Percentiles rank a stretch among this genome's conserved stretches.
Conservation (phyloP, 306 rosid genomes). For the Trifolium repens region DNA sequence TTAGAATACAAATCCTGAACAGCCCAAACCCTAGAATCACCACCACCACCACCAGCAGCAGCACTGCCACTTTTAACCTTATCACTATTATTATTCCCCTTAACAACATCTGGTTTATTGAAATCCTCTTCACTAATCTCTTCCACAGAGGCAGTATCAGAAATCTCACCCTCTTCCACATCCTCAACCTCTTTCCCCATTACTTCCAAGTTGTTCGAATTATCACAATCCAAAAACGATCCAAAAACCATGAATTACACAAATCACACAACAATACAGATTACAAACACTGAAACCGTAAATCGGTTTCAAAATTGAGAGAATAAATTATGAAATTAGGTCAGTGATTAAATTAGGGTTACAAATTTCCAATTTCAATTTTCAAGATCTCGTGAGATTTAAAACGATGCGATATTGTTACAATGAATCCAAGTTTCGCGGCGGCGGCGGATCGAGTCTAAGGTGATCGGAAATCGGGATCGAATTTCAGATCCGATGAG, state of each 20-base stretch:
- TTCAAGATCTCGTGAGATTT: conserved; percentile 33
- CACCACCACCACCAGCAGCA: conserved; percentile 2
- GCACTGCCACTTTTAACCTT: conserved; percentile 24
- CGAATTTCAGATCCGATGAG: conserved; percentile 33
- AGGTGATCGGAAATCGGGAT: neutral
- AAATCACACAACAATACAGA: neutral
- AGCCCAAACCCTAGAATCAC: conserved; percentile 71
- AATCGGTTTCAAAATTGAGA: neutral
- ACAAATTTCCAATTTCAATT: conserved; percentile 30
- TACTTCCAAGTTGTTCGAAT: conserved; percentile 39
- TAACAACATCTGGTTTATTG: conserved; percentile 60
- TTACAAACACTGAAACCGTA: neutral
- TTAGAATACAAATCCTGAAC: conserved; percentile 67
- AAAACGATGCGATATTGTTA: neutral
- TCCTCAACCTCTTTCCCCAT: conserved; percentile 75
- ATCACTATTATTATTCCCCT: conserved; percentile 26
- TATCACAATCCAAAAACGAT: conserved; percentile 48
- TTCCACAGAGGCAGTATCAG: conserved; percentile 85
- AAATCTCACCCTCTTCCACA: conserved; percentile 97
- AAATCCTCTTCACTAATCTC: conserved; percentile 93
- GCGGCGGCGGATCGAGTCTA: conserved; percentile 31
- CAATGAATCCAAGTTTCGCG: neutral
- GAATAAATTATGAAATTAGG: neutral
- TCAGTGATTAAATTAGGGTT: conserved; percentile 48
- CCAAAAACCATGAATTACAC: conserved; percentile 61